A percentile compares a stretch with the other conserved stretches of the same genome.
Evolutionary conservation across 106 monocot genomes (phyloP).

Genomic region (Dioscorea zingiberensis): DNA sequence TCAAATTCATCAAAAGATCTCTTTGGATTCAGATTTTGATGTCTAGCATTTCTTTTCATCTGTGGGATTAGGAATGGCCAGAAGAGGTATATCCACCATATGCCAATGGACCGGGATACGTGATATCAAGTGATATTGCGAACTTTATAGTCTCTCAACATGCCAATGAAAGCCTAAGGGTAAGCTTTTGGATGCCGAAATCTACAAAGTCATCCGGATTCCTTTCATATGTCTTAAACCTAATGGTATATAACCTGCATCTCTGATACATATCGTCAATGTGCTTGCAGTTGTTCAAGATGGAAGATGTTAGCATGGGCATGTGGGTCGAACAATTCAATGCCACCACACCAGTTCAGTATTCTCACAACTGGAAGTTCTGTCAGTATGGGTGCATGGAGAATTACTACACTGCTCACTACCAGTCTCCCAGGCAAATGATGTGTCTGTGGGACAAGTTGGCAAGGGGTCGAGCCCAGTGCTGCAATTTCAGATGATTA

Average conservation of each 20-base stretch:
- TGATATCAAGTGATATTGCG: conserved; percentile 83
- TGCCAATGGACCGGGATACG: conserved; percentile 88
- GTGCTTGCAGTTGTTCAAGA: conserved; percentile 92
- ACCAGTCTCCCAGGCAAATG: conserved; percentile 96
- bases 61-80: conserved; percentile 75
- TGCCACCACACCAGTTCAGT: conserved; percentile 37
- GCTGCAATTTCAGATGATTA: conserved; percentile 79
- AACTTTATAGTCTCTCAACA: conserved; percentile 48
- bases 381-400: conserved; percentile 93
- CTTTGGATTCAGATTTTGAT: too few relatives aligned
- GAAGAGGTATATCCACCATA: conserved; percentile 83
- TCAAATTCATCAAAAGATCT: too few relatives aligned
- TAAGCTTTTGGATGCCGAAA: conserved; percentile 9
- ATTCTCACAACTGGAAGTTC: conserved; percentile 81
- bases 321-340: conserved; percentile 98
- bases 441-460: conserved; percentile 83
- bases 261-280: background rate
- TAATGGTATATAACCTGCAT: background rate
- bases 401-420: conserved; percentile 83
- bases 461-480: conserved; percentile 44
- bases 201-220: background rate
- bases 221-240: too few relatives aligned
- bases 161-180: conserved; percentile 56
- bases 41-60: too few relatives aligned
- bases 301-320: conserved; percentile 99